Conservation (phyloP, 2,329 filamentous ascomycete genomes). For the Periconia macrospinosa region DNA sequence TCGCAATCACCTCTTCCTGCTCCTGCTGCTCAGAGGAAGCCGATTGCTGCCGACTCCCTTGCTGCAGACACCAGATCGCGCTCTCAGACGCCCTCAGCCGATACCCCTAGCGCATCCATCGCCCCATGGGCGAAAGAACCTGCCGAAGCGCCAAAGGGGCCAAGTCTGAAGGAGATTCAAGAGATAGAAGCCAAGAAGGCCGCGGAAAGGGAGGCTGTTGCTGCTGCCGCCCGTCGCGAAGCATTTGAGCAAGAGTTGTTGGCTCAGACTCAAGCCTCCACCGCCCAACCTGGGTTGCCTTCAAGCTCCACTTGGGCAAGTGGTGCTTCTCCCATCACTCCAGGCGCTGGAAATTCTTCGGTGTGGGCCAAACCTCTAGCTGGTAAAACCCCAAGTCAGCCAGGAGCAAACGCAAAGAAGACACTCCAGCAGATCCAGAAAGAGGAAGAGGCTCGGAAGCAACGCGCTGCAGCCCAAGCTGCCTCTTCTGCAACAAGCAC, state of each 20-base stretch:
- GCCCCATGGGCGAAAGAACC: conserved; percentile 95
- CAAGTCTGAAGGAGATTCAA: conserved; percentile 94
- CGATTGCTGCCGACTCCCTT: conserved; percentile 78
- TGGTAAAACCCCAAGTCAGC: conserved; percentile 51
- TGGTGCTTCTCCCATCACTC: conserved; percentile 67
- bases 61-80: conserved; percentile 69
- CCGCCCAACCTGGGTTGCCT: conserved; percentile 76
- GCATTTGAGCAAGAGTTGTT: conserved; percentile 78
- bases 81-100: conserved; percentile 72
- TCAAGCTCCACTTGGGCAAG: conserved; percentile 89
- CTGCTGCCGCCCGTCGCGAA: conserved; percentile 74
- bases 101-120: conserved; percentile 69
- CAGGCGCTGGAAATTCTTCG: conserved; percentile 49
- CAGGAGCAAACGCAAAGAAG: conserved; percentile 66
- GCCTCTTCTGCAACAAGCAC: conserved; percentile 50
- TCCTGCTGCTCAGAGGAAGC: conserved; percentile 83
- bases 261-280: conserved; percentile 60
- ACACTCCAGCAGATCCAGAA: conserved; percentile 94
- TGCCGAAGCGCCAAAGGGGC: conserved; percentile 73
- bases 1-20: conserved; percentile 83
- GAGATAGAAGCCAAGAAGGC: conserved; percentile 92
- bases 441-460: conserved; percentile 90
- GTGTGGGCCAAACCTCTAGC: conserved; percentile 66
- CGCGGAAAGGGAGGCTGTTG: conserved; percentile 82
- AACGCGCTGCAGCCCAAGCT: conserved; percentile 62